Conservation (phyloP, 192 early-diverging fungal genomes). For the Dissophora globulifera region DNA sequence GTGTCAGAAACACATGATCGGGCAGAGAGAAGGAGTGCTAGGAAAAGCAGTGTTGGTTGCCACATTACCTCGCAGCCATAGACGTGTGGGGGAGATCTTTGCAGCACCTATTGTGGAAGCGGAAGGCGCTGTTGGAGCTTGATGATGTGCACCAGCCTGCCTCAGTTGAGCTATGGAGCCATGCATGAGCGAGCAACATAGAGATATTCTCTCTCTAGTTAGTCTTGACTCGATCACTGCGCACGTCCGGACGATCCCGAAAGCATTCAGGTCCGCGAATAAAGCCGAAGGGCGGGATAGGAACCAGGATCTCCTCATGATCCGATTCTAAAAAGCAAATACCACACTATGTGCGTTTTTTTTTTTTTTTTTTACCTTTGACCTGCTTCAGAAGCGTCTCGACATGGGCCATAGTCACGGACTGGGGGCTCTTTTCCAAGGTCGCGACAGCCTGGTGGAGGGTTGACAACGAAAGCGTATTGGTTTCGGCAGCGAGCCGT, state of each 20-base stretch:
- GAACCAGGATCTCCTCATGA: too few relatives aligned
- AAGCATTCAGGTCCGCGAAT: too few relatives aligned
- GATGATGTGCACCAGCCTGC: constrained; percentile 15
- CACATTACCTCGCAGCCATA: constrained; percentile 24
- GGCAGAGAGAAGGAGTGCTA: not conserved
- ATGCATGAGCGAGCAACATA: not conserved
- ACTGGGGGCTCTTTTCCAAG: constrained; percentile 23
- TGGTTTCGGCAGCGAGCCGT: constrained; percentile 25
- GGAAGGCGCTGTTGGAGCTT: not conserved
- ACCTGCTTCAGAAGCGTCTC: constrained; percentile 28
- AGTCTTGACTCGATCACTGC: too few relatives aligned
- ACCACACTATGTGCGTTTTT: too few relatives aligned
- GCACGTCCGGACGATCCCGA: constrained; percentile 9
- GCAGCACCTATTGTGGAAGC: not conserved
- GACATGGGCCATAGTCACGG: constrained; percentile 35
- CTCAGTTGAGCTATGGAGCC: constrained; percentile 9
- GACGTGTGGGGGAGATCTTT: not conserved
- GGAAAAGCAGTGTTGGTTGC: not conserved
- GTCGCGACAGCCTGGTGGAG: constrained; percentile 36
- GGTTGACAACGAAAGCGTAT: constrained; percentile 27
- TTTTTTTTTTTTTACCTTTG: too few relatives aligned
- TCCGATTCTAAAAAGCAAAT: too few relatives aligned
- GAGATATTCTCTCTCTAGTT: not conserved
- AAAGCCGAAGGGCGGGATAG: too few relatives aligned
- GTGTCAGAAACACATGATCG: too few relatives aligned